These are phyloP conservation scores for Ogataea paraovalis DNA, from an alignment of 805 yeast genomes.

Conservation along the genomic window DNA sequence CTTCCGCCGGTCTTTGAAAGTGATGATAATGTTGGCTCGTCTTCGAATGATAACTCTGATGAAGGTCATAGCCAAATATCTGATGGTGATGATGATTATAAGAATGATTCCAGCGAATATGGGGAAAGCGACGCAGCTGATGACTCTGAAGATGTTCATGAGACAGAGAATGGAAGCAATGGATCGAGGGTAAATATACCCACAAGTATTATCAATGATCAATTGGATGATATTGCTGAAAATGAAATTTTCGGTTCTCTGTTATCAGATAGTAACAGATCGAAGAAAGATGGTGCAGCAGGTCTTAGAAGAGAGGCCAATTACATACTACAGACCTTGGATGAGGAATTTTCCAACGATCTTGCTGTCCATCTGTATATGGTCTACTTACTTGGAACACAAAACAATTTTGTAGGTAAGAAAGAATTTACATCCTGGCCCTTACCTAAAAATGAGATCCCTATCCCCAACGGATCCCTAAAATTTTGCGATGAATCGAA, in stretches of 20 bases:
- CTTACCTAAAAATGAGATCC: constrained; percentile 30
- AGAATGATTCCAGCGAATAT: not conserved
- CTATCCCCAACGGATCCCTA: constrained; percentile 32
- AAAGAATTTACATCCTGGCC: constrained; percentile 63
- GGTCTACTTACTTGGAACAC: constrained; percentile 40
- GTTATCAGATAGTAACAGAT: too few species aligned
- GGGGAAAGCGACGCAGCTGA: not conserved
- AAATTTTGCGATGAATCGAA: constrained; percentile 26
- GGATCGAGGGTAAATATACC: too few species aligned
- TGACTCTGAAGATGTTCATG: too few species aligned
- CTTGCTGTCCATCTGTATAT: constrained; percentile 64
- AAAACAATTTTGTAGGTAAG: constrained; percentile 35
- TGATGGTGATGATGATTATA: not conserved
- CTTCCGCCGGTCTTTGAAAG: not conserved
- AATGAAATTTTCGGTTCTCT: too few species aligned
- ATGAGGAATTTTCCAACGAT: constrained; percentile 49
- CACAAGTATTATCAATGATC: too few species aligned
- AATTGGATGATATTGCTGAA: too few species aligned
- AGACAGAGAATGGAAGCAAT: too few species aligned
- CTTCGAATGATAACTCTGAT: not conserved
- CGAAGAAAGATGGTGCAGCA: too few species aligned
- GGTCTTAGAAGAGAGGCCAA: constrained; percentile 17
- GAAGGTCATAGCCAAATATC: not conserved
- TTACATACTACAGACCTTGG: constrained; percentile 36
- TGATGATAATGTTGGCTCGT: not conserved